phyloP scores from a whole-genome alignment of 2,329 filamentous ascomycete species.

The Peltaster fructicola region DNA sequence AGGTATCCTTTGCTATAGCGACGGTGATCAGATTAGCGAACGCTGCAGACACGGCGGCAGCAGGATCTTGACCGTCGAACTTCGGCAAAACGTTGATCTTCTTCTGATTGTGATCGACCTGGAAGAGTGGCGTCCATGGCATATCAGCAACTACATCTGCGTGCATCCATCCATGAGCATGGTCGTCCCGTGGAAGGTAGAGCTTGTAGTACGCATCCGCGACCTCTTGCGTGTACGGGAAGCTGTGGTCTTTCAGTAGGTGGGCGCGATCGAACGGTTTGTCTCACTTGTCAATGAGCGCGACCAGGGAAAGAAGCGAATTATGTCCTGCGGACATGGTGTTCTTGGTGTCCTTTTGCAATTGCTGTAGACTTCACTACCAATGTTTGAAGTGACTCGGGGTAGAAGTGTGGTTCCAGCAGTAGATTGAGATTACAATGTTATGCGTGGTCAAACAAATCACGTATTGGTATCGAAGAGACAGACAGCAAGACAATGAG shows the following conservation, averaged over 20 bases:
- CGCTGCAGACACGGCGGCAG: slow-evolving; percentile 35
- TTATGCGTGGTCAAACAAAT: no score
- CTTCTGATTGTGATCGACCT: slow-evolving; percentile 24
- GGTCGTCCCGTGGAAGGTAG: slow-evolving; percentile 47
- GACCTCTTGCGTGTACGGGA: slow-evolving; percentile 28
- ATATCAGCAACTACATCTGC: slow-evolving; percentile 40
- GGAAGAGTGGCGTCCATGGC: slow-evolving; percentile 36
- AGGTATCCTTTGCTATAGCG: slow-evolving; percentile 31
- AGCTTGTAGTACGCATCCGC: slow-evolving; percentile 40
- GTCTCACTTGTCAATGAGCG: slow-evolving; percentile 2
- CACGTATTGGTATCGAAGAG: no score
- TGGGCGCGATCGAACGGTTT: no score
- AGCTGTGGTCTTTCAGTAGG: slow-evolving; percentile 18
- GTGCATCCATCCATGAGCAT: slow-evolving; percentile 42
- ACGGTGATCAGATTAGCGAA: slow-evolving; percentile 46
- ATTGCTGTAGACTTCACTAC: no score
- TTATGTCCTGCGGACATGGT: no score
- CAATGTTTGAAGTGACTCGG: no score
- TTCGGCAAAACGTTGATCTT: slow-evolving; percentile 20
- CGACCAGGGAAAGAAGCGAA: slow-evolving; percentile 2
- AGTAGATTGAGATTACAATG: no score
- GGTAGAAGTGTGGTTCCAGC: no score
- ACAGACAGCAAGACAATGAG: no score
- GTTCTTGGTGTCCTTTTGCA: no score
- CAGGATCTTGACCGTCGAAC: slow-evolving; percentile 45